phyloP scores from a whole-genome alignment of 2,329 filamentous ascomycete genomes.

The Fusarium secorum region DNA sequence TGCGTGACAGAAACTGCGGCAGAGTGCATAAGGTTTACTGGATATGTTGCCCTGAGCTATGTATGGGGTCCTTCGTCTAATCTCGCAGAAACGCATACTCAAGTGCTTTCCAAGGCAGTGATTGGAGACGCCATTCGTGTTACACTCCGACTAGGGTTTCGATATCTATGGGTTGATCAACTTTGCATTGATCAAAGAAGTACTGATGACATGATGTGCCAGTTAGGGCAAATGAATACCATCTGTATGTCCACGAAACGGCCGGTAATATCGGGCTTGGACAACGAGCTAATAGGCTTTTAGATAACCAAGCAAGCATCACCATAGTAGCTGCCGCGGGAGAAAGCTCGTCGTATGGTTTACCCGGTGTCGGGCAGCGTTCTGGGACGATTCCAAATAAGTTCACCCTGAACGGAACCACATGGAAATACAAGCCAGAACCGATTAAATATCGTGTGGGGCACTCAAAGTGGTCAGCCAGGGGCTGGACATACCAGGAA shows the following conservation, averaged over 20 bases:
- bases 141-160: fast-evolving
- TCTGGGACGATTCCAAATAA: fast-evolving
- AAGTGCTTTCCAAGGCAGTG: fast-evolving
- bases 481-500: background rate
- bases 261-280: fast-evolving
- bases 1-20: background rate
- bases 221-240: background rate
- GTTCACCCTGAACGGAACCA: background rate
- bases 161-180: background rate
- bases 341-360: fast-evolving
- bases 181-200: background rate
- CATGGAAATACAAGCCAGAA: background rate
- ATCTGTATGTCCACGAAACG: background rate
- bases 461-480: background rate
- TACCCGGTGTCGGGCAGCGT: background rate
- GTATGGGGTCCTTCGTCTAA: background rate
- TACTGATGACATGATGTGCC: background rate
- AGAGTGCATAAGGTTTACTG: fast-evolving
- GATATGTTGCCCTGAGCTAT: background rate
- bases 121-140: background rate
- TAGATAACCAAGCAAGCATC: background rate
- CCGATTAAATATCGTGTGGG: background rate
- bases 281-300: fast-evolving
- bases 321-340: background rate
- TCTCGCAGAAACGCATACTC: background rate